Conservation (phyloP, 108 stramenopile species). For the Nitzschia palea region DNA sequence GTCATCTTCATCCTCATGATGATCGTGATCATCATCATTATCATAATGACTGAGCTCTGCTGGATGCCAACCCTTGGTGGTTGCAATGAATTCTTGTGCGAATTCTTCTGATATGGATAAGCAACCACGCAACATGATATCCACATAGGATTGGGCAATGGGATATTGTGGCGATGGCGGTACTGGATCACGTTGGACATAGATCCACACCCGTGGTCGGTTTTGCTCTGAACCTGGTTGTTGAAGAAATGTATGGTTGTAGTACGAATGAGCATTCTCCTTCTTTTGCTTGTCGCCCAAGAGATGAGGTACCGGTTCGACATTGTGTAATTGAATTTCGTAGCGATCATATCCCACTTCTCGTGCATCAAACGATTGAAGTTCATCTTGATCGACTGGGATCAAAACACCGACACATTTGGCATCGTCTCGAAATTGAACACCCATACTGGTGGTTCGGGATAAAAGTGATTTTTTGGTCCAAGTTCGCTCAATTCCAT, state of each 20-base stretch:
- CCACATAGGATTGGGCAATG: conserved; percentile 70
- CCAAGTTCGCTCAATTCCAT: conserved; percentile 60
- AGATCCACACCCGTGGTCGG: conserved; percentile 57
- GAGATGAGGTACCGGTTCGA: conserved; percentile 29
- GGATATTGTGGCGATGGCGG: conserved; percentile 44
- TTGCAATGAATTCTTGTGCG: conserved; percentile 45
- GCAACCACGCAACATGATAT: conserved; percentile 70
- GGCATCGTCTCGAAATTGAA: conserved; percentile 38
- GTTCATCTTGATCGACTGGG: conserved; percentile 46
- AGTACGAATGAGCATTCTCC: not conserved
- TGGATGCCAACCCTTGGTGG: conserved; percentile 67
- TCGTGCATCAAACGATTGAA: conserved; percentile 56
- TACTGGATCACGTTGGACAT: conserved; percentile 43
- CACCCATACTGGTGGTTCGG: conserved; percentile 61
- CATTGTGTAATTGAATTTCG: conserved; percentile 33
- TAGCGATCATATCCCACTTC: conserved; percentile 62
- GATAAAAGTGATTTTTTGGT: conserved; percentile 34
- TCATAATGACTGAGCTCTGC: conserved; percentile 4
- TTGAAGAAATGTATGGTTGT: conserved; percentile 21
- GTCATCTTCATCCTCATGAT: conserved; percentile 11
- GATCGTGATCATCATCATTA: not conserved
- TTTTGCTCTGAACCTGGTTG: not conserved
- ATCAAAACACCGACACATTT: conserved; percentile 66
- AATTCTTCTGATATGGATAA: conserved; percentile 55
- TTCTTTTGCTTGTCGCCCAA: conserved; percentile 3